Conservation (phyloP, 1,284 basidiomycete species). For the Puccinia hordei region DNA sequence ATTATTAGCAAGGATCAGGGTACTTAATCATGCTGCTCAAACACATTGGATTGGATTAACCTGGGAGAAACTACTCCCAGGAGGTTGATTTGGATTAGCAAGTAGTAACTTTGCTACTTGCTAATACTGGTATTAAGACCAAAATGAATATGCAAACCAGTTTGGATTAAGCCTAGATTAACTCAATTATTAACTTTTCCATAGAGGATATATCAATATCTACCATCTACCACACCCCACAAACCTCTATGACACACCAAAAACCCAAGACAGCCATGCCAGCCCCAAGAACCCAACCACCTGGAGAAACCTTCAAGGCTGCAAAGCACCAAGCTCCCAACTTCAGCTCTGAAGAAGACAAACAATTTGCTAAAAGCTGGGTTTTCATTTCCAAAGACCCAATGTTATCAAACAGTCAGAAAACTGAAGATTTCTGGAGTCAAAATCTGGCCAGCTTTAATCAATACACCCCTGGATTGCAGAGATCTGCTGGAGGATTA, state of each 20-base stretch:
- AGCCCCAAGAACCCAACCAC: background rate
- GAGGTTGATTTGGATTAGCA: background rate
- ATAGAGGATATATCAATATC: too few relatives aligned
- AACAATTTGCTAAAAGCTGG: conserved; percentile 14
- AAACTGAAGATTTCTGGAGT: background rate
- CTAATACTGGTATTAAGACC: background rate
- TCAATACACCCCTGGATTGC: background rate
- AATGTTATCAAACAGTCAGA: background rate
- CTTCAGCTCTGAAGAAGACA: background rate
- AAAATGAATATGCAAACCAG: background rate
- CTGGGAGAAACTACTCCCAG: background rate
- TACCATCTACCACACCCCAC: background rate
- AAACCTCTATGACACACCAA: background rate
- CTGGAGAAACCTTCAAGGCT: background rate
- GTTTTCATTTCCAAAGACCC: background rate
- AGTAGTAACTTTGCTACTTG: background rate
- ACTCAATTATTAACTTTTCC: too few relatives aligned
- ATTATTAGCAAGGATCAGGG: background rate
- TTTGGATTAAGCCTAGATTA: background rate
- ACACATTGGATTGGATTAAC: background rate
- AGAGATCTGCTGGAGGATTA: background rate
- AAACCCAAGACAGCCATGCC: background rate
- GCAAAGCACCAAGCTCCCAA: background rate
- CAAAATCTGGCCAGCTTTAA: background rate
- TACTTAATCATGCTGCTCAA: background rate